Evolutionary conservation across 2,329 filamentous ascomycete genomes (phyloP).

Genomic region (Hymenoscyphus albidus): DNA sequence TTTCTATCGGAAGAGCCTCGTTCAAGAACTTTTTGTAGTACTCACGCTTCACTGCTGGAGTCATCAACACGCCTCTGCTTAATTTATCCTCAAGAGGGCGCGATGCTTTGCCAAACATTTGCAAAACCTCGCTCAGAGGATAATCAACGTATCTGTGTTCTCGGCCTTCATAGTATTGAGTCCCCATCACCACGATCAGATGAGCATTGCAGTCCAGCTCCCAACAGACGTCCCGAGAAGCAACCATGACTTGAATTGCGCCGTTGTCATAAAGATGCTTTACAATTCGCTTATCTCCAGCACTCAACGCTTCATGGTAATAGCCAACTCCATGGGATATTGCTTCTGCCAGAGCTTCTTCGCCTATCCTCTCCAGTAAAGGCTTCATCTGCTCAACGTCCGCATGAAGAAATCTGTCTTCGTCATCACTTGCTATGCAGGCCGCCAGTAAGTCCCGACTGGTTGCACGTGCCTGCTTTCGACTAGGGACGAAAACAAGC

Average conservation of each 20-base stretch:
- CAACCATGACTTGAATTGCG: slow-evolving; percentile 67
- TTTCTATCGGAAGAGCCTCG: slow-evolving; percentile 93
- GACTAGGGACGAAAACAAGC: slow-evolving; percentile 85
- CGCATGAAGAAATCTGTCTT: slow-evolving; percentile 88
- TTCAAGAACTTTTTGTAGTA: slow-evolving; percentile 99
- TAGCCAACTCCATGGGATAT: slow-evolving; percentile 93
- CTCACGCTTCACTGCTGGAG: slow-evolving; percentile 87
- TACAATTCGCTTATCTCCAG: slow-evolving; percentile 88
- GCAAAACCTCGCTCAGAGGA: slow-evolving; percentile 84
- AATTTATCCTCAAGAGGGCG: slow-evolving; percentile 73
- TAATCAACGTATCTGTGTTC: slow-evolving; percentile 98
- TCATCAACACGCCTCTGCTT: slow-evolving; percentile 91
- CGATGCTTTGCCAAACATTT: slow-evolving; percentile 96
- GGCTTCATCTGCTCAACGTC: slow-evolving; percentile 77
- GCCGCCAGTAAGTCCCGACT: slow-evolving; percentile 85
- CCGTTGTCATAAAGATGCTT: slow-evolving; percentile 80
- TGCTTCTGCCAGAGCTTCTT: slow-evolving; percentile 82
- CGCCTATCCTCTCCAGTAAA: slow-evolving; percentile 77
- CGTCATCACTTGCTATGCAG: slow-evolving; percentile 82
- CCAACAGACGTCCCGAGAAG: slow-evolving; percentile 90
- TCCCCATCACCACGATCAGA: slow-evolving; percentile 93
- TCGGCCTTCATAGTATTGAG: slow-evolving; percentile 93
- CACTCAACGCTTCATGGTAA: slow-evolving; percentile 89
- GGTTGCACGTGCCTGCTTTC: slow-evolving; percentile 87
- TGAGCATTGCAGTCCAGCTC: slow-evolving; percentile 86